Evolutionary conservation across 306 rosid genomes (phyloP).

Genomic region (Sophora flavescens): DNA sequence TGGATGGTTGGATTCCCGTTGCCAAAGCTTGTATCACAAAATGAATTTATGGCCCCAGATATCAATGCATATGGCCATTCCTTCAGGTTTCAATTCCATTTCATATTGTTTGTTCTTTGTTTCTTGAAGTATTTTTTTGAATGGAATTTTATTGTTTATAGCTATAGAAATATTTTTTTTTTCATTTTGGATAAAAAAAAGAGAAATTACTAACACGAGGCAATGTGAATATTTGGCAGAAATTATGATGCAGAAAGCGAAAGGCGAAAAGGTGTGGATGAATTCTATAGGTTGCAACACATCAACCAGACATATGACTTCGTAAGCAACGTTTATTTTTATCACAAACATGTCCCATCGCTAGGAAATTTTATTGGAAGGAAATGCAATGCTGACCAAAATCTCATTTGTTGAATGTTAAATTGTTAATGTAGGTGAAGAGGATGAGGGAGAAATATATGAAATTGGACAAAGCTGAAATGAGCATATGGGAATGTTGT

Average conservation of each 20-base stretch:
- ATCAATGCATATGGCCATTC: constrained; percentile 65
- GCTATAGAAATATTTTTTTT: too few relatives aligned
- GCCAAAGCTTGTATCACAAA: constrained; percentile 42
- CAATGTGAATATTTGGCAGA: constrained; percentile 39
- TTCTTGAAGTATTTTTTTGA: background rate
- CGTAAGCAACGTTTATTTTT: constrained; percentile 45
- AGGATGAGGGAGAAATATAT: constrained; percentile 61
- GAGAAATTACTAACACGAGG: background rate
- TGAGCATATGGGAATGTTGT: constrained; percentile 82
- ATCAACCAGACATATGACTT: constrained; percentile 62
- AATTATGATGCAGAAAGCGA: constrained; percentile 67
- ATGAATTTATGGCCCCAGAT: constrained; percentile 53
- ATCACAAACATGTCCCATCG: background rate
- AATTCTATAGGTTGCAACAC: constrained; percentile 64
- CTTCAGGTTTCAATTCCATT: constrained; percentile 55
- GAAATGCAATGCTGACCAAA: background rate
- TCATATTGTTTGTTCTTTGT: too few relatives aligned
- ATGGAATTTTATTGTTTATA: background rate
- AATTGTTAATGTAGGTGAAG: constrained; percentile 59
- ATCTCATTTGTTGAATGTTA: constrained; percentile 6
- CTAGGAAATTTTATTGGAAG: background rate
- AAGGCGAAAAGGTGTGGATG: constrained; percentile 65
- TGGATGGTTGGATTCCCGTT: constrained; percentile 61
- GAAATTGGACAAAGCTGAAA: constrained; percentile 58
- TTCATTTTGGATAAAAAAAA: background rate